Conservation (phyloP, 1,284 basidiomycete species). For the Apiotrichum akiyoshidainum region DNA sequence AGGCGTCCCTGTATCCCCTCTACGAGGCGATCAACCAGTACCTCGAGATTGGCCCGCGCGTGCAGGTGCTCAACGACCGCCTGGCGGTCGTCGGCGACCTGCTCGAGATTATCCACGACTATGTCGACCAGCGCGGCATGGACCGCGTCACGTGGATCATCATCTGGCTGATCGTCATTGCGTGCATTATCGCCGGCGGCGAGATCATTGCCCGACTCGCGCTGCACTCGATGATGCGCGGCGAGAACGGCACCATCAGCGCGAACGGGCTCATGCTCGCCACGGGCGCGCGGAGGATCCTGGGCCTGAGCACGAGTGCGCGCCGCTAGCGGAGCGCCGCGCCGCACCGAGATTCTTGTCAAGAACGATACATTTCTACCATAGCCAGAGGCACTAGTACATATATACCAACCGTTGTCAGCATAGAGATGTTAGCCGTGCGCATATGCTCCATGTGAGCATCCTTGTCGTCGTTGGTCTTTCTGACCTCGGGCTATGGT, state of each 20-base stretch:
- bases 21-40: constrained; percentile 94
- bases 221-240: constrained; percentile 49
- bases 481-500: too few species aligned
- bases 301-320: not conserved
- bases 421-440: too few species aligned
- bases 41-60: constrained; percentile 83
- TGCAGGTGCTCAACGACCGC: constrained; percentile 84
- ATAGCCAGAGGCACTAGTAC: too few species aligned
- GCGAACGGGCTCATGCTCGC: not conserved
- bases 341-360: too few species aligned
- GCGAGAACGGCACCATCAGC: not conserved
- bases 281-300: not conserved
- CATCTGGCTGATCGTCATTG: constrained; percentile 88
- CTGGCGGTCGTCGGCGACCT: constrained; percentile 82
- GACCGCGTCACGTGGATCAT: constrained; percentile 92
- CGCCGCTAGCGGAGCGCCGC: too few species aligned
- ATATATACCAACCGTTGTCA: too few species aligned
- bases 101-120: constrained; percentile 88
- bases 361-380: too few species aligned
- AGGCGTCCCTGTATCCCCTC: constrained; percentile 80
- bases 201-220: constrained; percentile 78
- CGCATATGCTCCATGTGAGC: too few species aligned
- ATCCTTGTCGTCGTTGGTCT: too few species aligned
- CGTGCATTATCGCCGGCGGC: constrained; percentile 65
- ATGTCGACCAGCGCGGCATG: constrained; percentile 86